Conservation (phyloP, 148 eudicot species). For the Vaccinium macrocarpon region DNA sequence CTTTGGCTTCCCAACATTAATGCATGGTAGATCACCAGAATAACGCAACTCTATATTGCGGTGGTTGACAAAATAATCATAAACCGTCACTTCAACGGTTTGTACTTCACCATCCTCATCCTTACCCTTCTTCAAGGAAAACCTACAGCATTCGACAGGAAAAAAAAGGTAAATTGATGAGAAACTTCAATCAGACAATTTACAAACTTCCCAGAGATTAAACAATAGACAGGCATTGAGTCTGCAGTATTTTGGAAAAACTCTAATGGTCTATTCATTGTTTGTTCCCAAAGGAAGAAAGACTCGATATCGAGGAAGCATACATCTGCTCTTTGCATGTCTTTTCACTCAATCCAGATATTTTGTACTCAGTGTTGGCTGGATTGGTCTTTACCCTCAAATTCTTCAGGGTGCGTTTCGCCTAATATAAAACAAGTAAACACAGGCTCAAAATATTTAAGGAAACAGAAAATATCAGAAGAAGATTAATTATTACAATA, state of each 20-base stretch:
- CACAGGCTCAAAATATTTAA: background rate
- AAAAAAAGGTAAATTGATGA: background rate
- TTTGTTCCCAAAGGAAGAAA: background rate
- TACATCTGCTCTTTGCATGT: conserved; percentile 74
- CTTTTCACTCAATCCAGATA: conserved; percentile 70
- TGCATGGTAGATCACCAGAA: conserved; percentile 85
- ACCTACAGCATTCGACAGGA: conserved; percentile 36
- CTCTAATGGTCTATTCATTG: background rate
- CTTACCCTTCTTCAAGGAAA: conserved; percentile 52
- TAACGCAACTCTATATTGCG: conserved; percentile 68
- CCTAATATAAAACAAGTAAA: conserved; percentile 36
- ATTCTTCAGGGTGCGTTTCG: conserved; percentile 77
- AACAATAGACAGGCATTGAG: background rate
- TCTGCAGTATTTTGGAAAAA: background rate
- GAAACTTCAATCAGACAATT: background rate
- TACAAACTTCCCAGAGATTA: background rate
- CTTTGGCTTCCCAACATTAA: conserved; percentile 93
- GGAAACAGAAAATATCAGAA: background rate
- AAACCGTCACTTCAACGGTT: conserved; percentile 62
- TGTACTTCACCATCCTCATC: conserved; percentile 56
- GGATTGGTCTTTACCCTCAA: conserved; percentile 77
- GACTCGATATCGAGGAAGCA: background rate
- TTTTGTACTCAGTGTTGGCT: conserved; percentile 73
- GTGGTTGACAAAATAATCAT: conserved; percentile 74
- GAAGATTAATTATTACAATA: background rate